Evolutionary conservation across 164 flowering plant species (phyloP).

Genomic region (Vitis cinerea): DNA sequence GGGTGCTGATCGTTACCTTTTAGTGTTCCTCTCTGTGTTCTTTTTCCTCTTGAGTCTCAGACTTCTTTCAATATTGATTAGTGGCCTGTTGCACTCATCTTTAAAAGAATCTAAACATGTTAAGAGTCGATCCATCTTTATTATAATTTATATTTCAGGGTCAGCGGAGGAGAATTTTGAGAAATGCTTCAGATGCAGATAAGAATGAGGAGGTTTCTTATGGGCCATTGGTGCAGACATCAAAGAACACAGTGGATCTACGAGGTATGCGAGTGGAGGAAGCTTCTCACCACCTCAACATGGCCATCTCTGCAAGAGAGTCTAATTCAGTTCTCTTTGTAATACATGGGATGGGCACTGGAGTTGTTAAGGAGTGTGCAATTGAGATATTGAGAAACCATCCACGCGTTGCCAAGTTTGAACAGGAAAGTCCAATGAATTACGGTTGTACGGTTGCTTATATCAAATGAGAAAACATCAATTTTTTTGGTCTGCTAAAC

Average conservation of each 20-base stretch:
- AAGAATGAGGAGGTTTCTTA: slow-evolving; percentile 33
- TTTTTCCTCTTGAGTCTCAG: no score
- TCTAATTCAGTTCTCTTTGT: slow-evolving; percentile 61
- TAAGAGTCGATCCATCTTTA: neutral
- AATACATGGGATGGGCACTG: slow-evolving; percentile 90
- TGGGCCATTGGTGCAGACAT: slow-evolving; percentile 65
- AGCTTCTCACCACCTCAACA: slow-evolving; percentile 57
- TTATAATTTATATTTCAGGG: slow-evolving; percentile 25
- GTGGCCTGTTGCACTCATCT: neutral
- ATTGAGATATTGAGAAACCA: slow-evolving; percentile 59
- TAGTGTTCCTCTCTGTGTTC: no score
- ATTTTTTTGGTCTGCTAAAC: neutral
- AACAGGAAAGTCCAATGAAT: slow-evolving; percentile 78
- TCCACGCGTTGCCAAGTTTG: slow-evolving; percentile 69
- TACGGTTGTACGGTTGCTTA: slow-evolving; percentile 87
- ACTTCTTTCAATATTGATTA: neutral
- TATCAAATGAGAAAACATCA: slow-evolving; percentile 43
- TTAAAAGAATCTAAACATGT: neutral
- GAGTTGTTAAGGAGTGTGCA: slow-evolving; percentile 66
- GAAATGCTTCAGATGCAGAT: slow-evolving; percentile 14
- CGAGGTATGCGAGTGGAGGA: slow-evolving; percentile 88
- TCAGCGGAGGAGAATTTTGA: slow-evolving; percentile 20
- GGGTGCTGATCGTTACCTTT: no score
- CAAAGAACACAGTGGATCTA: slow-evolving; percentile 82
- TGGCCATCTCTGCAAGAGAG: slow-evolving; percentile 47